phyloP scores from a whole-genome alignment of 2,329 filamentous ascomycete genomes.

The Arthrobotrys iridis region DNA sequence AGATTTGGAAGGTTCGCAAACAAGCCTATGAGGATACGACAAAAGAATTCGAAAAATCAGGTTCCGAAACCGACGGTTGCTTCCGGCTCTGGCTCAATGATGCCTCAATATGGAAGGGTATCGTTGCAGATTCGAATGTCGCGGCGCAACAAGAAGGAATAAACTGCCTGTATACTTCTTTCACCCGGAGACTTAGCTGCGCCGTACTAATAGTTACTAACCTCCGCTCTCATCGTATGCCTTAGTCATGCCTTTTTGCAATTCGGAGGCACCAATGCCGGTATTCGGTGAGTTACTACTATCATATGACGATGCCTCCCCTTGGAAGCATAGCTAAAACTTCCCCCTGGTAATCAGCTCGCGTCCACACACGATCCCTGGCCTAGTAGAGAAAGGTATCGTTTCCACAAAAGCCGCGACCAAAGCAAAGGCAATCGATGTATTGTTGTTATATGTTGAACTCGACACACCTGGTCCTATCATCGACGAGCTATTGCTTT shows the following conservation, averaged over 20 bases:
- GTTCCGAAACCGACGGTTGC: slow-evolving; percentile 83
- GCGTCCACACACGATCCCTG: slow-evolving; percentile 75
- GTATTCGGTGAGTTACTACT: slow-evolving; percentile 68
- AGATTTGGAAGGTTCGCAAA: slow-evolving; percentile 93
- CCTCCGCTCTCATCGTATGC: not conserved
- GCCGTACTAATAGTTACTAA: not conserved
- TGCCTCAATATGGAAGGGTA: slow-evolving; percentile 86
- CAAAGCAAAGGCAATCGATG: slow-evolving; percentile 86
- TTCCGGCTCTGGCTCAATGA: slow-evolving; percentile 91
- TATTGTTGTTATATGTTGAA: slow-evolving; percentile 87
- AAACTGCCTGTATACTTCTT: slow-evolving; percentile 73
- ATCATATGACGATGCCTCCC: not conserved
- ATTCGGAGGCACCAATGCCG: slow-evolving; percentile 82
- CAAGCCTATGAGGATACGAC: slow-evolving; percentile 91
- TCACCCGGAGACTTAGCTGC: not conserved
- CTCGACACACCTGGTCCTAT: slow-evolving; percentile 85
- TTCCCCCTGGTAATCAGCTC: slow-evolving; percentile 67
- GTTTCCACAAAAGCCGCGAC: slow-evolving; percentile 86
- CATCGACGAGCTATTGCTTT: slow-evolving; percentile 87
- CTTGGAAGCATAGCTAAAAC: not conserved
- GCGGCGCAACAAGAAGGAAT: slow-evolving; percentile 95
- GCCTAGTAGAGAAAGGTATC: slow-evolving; percentile 91
- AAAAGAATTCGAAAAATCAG: slow-evolving; percentile 83
- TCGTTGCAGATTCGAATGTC: slow-evolving; percentile 93
- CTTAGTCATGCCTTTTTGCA: slow-evolving; percentile 77